Base-by-base conservation (phyloP, 2,329 filamentous ascomycete species). In the Ceratocystiopsis sp. region DNA sequence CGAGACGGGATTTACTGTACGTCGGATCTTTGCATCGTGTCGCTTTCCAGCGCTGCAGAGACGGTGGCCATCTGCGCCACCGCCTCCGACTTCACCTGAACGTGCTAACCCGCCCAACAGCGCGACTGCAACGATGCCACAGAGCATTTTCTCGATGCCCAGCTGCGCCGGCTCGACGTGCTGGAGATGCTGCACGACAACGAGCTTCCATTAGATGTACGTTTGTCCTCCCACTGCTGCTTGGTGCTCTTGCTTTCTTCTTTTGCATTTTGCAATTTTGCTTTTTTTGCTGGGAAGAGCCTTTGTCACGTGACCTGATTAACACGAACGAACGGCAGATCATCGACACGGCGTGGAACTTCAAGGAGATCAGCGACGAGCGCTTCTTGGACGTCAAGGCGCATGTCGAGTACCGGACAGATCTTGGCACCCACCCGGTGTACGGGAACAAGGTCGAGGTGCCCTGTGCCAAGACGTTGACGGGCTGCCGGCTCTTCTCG, bases 131-230 rank as follows among this genome's bases (percentile, higher is more conserved):
- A 49, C 14, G 60, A 64, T 35, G 46, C 53, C 18, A 61, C 61
- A n/a, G 57, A 69, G 35, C 60, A 62, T 36, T 67, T 65, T 45
- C 58, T 61, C 43, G 64, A 70, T 46, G 59, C 63, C 34, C 61
- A 68, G 48, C 59, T 69, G 42, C 60, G 62, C 38, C 61, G 65
- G 42, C 54, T 66, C 38, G 65, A 68, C 44, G 60, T 65, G 32
- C 58, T 73, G 13, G 58, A 63, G 44, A 54, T 61, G 14, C 56
- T 72, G 37, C 55, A 62, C 36, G 55, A 64, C 42, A 64, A 61
- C 43, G 55, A 58, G 14, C 57, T 71, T 15, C 67, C 69, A 1
- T 55, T 64, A 15, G 66, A 71, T 55, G 69, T 71, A 57, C 65
- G 69, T 61, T 44, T 41, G 44, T 46, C 43, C 42, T n/a, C n/a